phyloP scores from a whole-genome alignment of 1,284 basidiomycete species.

The Ustilago tritici region DNA sequence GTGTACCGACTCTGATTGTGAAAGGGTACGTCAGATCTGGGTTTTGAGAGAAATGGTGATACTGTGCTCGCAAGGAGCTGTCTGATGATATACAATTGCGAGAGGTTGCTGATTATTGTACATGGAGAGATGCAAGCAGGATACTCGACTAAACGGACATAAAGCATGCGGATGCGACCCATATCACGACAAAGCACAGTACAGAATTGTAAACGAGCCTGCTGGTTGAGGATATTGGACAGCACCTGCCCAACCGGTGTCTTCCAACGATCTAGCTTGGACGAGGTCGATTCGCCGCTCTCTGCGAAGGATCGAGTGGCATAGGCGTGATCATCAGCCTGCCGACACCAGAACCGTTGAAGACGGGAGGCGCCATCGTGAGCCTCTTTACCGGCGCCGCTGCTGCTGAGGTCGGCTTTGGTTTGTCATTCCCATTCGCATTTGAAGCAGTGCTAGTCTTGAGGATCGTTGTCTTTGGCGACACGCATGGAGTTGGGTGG shows the following conservation, averaged over 20 bases:
- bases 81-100: no score
- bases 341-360: background rate
- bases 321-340: constrained; percentile 17
- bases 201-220: no score
- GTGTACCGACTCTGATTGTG: background rate
- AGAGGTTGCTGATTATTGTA: background rate
- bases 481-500: background rate
- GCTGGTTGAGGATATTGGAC: no score
- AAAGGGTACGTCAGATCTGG: background rate
- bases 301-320: constrained; percentile 18
- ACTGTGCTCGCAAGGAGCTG: no score
- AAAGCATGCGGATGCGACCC: background rate
- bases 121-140: background rate
- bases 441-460: background rate
- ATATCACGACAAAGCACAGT: background rate
- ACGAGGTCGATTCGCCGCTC: constrained; percentile 20
- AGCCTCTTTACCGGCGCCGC: constrained; percentile 15
- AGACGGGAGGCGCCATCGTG: constrained; percentile 13
- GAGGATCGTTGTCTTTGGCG: background rate
- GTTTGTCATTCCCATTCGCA: background rate
- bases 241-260: no score
- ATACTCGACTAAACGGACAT: background rate
- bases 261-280: constrained; percentile 5
- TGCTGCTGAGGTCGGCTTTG: background rate
- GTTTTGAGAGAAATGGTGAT: background rate